A percentile compares a stretch with the other conserved stretches of the same genome.
Evolutionary conservation across 345 rosid species (phyloP).

Genomic region (Populus deltoides): DNA sequence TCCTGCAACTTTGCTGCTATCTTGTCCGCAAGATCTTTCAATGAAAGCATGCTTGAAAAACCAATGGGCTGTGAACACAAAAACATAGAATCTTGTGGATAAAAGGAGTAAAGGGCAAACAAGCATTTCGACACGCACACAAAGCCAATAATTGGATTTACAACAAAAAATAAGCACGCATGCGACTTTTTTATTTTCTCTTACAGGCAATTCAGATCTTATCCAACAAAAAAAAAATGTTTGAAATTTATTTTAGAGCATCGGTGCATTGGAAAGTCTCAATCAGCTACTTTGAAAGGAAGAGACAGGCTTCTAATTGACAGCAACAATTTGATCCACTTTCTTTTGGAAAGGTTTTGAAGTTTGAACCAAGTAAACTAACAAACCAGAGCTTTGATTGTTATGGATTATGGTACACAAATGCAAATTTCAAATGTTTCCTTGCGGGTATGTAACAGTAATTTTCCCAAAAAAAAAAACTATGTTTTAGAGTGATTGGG

Average conservation of each 20-base stretch:
- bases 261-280: not conserved
- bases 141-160: not conserved
- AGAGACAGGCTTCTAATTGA: not conserved
- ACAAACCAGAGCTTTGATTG: not conserved
- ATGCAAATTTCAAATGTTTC: not conserved
- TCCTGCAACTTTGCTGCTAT: constrained; percentile 59
- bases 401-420: not conserved
- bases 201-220: not conserved
- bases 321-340: not conserved
- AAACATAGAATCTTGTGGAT: not conserved
- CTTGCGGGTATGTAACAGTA: not conserved
- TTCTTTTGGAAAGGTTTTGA: not conserved
- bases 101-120: not conserved
- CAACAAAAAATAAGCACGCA: not conserved
- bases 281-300: not conserved
- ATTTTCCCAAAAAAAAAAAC: too few species aligned
- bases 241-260: not conserved
- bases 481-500: too few species aligned
- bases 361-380: not conserved
- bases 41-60: constrained; percentile 70
- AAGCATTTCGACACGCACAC: not conserved
- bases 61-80: not conserved
- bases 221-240: not conserved
- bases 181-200: not conserved
- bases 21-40: constrained; percentile 80